These are phyloP conservation scores for Torulaspora franciscae DNA, from an alignment of 805 yeast genomes.

Conservation along the genomic window DNA sequence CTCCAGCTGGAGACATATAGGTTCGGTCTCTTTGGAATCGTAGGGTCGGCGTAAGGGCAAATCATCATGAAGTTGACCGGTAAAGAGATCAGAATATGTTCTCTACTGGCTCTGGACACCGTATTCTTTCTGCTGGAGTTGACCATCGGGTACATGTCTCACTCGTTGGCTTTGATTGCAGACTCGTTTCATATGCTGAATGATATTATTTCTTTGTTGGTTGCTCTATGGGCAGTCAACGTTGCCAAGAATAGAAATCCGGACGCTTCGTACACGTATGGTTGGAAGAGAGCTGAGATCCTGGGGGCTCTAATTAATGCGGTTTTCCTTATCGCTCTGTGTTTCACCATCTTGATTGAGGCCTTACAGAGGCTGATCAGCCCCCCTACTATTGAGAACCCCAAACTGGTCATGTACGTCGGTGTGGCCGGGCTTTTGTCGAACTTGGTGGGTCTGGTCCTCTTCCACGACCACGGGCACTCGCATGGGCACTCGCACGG, in stretches of 20 bases:
- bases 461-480: conserved; percentile 86
- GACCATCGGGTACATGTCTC: conserved; percentile 82
- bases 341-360: conserved; percentile 87
- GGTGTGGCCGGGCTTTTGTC: conserved; percentile 81
- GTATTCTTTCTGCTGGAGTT: conserved; percentile 81
- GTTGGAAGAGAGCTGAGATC: conserved; percentile 97
- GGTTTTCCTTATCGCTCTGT: conserved; percentile 84
- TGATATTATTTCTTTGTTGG: conserved; percentile 81
- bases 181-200: conserved; percentile 97
- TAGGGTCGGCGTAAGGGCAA: background rate
- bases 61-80: conserved; percentile 24
- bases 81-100: conserved; percentile 66
- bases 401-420: conserved; percentile 74
- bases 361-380: conserved; percentile 84
- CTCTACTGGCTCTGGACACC: conserved; percentile 72
- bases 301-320: conserved; percentile 93
- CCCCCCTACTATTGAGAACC: conserved; percentile 75
- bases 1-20: too few relatives aligned
- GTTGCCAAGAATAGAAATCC: conserved; percentile 80
- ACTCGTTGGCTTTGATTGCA: conserved; percentile 90
- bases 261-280: conserved; percentile 87
- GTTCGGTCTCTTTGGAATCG: background rate
- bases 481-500: conserved; percentile 44
- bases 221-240: conserved; percentile 94
- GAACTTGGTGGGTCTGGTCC: conserved; percentile 73